A percentile compares a stretch with the other conserved stretches of the same genome.
These are phyloP conservation scores for Leucoagaricus sp. DNA, from an alignment of 1,284 basidiomycete genomes.

Conservation along the genomic window DNA sequence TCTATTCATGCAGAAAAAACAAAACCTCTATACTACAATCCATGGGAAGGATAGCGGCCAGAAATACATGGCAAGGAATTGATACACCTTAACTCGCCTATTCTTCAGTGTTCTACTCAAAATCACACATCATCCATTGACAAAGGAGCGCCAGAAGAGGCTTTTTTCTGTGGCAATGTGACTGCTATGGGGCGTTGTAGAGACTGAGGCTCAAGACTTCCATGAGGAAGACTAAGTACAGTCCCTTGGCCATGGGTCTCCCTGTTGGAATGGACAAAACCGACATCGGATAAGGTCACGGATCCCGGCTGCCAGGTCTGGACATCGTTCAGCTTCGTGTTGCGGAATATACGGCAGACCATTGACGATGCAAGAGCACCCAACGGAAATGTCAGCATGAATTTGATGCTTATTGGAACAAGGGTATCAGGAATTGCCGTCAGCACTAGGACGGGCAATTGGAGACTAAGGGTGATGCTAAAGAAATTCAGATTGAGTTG, in stretches of 20 bases:
- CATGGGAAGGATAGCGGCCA: no score
- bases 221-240: neutral
- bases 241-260: neutral
- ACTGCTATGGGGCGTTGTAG: neutral
- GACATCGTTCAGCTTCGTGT: conserved; percentile 17
- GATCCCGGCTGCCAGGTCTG: neutral
- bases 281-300: neutral
- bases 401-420: conserved; percentile 15
- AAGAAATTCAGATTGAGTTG: neutral
- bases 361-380: conserved; percentile 25
- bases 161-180: neutral
- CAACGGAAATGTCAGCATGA: conserved; percentile 18
- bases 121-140: no score
- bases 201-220: neutral
- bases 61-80: no score
- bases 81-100: no score
- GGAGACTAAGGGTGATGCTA: conserved; percentile 18
- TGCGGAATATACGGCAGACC: conserved; percentile 28
- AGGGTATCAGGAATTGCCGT: conserved; percentile 16
- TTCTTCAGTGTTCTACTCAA: no score
- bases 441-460: conserved; percentile 14
- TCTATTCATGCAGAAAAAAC: no score
- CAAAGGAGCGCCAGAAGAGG: neutral
- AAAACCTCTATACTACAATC: no score
- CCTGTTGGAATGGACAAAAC: neutral